These are phyloP conservation scores for Clarireedia paspali DNA, from an alignment of 2,329 filamentous ascomycete species.

Conservation along the genomic window DNA sequence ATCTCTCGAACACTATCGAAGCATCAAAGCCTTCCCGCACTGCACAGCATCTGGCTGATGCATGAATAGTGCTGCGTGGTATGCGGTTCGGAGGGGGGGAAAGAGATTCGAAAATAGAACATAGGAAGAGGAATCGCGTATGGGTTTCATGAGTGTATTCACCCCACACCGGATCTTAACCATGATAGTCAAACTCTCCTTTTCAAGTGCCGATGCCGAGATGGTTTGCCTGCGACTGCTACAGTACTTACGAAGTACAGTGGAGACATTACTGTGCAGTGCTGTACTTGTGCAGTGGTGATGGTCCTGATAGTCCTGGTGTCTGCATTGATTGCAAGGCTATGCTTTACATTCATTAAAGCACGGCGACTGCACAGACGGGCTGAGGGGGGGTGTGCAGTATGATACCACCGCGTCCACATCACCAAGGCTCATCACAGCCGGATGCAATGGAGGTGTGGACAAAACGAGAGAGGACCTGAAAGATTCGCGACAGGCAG, in stretches of 20 bases:
- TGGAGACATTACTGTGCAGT: too few species aligned
- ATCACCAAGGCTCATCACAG: not conserved
- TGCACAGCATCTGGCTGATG: slow-evolving; percentile 18
- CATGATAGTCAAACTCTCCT: not conserved
- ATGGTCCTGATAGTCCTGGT: not conserved
- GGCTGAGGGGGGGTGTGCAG: not conserved
- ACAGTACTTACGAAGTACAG: too few species aligned
- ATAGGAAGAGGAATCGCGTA: not conserved
- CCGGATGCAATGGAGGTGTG: not conserved
- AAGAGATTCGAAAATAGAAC: not conserved
- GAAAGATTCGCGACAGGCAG: not conserved
- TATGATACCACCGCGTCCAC: too few species aligned
- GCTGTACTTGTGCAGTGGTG: too few species aligned
- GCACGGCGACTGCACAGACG: not conserved
- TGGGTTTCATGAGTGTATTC: not conserved
- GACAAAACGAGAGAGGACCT: not conserved
- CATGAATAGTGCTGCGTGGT: slow-evolving; percentile 10
- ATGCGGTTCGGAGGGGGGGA: slow-evolving; percentile 1
- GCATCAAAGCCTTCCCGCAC: slow-evolving; percentile 14
- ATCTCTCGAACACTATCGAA: not conserved
- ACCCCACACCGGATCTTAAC: slow-evolving; percentile 1
- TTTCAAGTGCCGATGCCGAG: not conserved
- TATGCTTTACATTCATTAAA: not conserved
- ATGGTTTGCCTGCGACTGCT: not conserved
- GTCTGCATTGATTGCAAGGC: slow-evolving; percentile 3